Base-by-base conservation (phyloP, 192 early-diverging fungal species). In the Globomyces pollinis-pini region DNA sequence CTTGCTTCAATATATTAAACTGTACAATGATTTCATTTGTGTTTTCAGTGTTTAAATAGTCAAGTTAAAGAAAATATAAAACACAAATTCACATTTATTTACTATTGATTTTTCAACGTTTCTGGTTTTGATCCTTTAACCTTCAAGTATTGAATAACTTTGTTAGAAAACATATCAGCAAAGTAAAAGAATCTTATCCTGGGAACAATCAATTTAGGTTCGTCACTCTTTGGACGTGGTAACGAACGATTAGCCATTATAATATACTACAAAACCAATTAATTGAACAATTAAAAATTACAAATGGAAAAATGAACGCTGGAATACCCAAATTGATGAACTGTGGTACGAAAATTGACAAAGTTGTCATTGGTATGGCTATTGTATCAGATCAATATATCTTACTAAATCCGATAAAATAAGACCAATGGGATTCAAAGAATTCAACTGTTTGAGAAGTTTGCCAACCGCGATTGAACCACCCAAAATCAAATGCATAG, bases 331-430 rank as follows among this genome's bases (percentile, higher is more conserved):
- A 39, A 26, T 31, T 16, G 4, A 24, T 21, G n/a, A 39, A n/a
- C 15, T n/a, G 21, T 24, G 52, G 52, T 32, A 55, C 29, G 5
- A 34, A 4, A n/a, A 34, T 24, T 18, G 30, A 4, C 5, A 55
- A 24, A 6, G 33, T 36, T 6, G 38, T 24, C 11, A 39, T 38
- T 7, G 52, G 52, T 7, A 55, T 20, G 21, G 11, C 52, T 55
- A 39, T 16, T 7, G 18, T 36, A 21, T 39, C n/a, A n/a, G 20
- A 20, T 39, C 15, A 36, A n/a, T 8, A 12, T 4, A 4, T 15
- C 62, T 35, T 62, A 83, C 81, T 81, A 63, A 85, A 85, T 32
- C 83, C 83, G 15, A 69, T 34, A 67, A 83, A 85, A 43, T 85
- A 85, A 16, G 72, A 64, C 82, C 78, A 85, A 7, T 64, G 64